Evolutionary conservation across 805 yeast genomes (phyloP), one percentile per base, ranked within the genome.

Genomic region (Teunomyces stri): DNA sequence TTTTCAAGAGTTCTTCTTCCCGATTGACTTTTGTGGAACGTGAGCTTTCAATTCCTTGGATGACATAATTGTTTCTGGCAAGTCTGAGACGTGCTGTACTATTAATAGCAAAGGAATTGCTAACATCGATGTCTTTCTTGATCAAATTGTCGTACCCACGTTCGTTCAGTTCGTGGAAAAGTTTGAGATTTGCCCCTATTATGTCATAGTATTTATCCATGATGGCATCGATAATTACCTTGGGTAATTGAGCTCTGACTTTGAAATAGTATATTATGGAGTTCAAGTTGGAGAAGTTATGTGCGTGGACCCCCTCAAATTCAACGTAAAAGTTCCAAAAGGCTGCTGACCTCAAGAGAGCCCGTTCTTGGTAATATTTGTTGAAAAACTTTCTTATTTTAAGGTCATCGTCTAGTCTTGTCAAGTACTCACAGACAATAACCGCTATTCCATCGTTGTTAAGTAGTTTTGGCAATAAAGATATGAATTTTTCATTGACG

Each of bases 321-420:
- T 79, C 77, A 50, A 84, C 74, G 50, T 66, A 81, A 34, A 75
- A 72, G 9, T 63, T 58, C 90, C 90, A 85, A 54, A 82, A 86
- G 16, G 71, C 55, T 4, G 63, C 62, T 1, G 81, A 76, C 5
- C 65, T 56, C 38, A 64, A 64, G 11, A 83, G 56, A 3, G 65
- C 56, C 1, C 58, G 52, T 28, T 70, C 61, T 3, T 47, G 47
- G 49, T 62, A 56, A 45, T 56, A 54, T 18, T 49, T 53, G 50
- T 68, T 68, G 56, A 63, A 71, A 39, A 70, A 61, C n/a, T 48
- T 48, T 21, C 72, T 53, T 12, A 60, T 49, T 25, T 41, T 27
- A 3, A 11, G 10, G 2, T 28, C 35, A 3, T 36, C 43, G 13
- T 42, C 39, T n/a, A 34, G 10, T 25, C 34, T 36, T 12, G 35